Base-by-base conservation (phyloP, 2,329 filamentous ascomycete species). In the Penicillium polonicum region DNA sequence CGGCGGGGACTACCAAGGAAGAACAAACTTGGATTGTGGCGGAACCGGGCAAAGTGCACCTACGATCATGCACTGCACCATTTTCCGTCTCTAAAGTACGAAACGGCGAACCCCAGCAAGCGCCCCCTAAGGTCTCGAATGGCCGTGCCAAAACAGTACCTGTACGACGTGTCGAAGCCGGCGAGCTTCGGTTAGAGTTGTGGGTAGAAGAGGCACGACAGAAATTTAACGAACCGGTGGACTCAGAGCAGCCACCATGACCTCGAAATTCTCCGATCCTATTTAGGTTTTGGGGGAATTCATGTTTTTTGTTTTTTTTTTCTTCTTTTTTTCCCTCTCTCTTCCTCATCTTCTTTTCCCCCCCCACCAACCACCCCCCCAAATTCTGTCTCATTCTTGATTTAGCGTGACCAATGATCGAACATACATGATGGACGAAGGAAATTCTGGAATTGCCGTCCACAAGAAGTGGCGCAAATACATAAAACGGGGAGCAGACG, bases 161-260 rank as follows among this genome's bases (percentile, higher is more conserved):
- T 1, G 78, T 90, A 44, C 79, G 88, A 61, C 79, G 81, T 33
- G 81, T 90, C 19, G 82, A 87, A 64, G 83, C 85, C 3, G 87
- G 86, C 4, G 85, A 87, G 58, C 83, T 90, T 70, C 76, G 83
- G 25, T 81, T 90, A 67, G 87, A 90, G 70, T 79, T 86, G 57
- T 90, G 86, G 87, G 82, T 89, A 55, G 88, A 90, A 72, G 85
- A 89, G 68, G 82, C 82, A 57, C 79, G 77, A 60, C 78, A 79
- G 53, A 86, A 86, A 68, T 78, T 79, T 60, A 73, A 73, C 60
- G 74, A 79, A 65, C 72, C 72, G 58, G 68, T 73, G 64, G 69
- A 74, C 44, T 71, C 73, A 52, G 72, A 74, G 60, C 68, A 73
- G 60, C 69, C 72, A 41, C 64, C 69, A 62, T 74, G 67, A 74